These are phyloP conservation scores for Fusarium redolens DNA, from an alignment of 2,329 filamentous ascomycete species.

Conservation along the genomic window DNA sequence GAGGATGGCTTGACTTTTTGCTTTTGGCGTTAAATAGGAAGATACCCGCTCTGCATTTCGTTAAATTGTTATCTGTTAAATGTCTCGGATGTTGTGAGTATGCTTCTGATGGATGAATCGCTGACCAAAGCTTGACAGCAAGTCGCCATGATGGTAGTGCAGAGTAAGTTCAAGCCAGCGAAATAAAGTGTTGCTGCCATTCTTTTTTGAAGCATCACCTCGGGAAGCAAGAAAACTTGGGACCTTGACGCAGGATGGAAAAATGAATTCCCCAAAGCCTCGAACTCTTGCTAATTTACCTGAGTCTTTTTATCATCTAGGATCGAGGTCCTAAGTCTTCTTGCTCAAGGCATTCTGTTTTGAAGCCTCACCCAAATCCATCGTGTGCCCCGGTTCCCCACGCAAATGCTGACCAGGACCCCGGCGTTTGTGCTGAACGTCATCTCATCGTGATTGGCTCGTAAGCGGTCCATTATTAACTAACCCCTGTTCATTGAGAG, in stretches of 20 bases:
- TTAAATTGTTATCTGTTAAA: not conserved
- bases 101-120: not conserved
- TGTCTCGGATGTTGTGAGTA: not conserved
- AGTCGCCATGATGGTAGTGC: not conserved
- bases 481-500: conserved; percentile 48
- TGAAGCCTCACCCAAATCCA: not conserved
- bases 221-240: not conserved
- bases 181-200: not conserved
- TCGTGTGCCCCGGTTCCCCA: conserved; percentile 41
- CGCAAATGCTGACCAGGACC: conserved; percentile 41
- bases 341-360: not conserved
- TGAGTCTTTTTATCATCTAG: not conserved
- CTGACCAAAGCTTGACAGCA: not conserved
- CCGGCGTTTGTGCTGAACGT: conserved; percentile 49
- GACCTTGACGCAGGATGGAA: no score
- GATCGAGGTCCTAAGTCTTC: not conserved
- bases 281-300: not conserved
- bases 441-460: conserved; percentile 51
- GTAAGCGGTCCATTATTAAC: conserved; percentile 41
- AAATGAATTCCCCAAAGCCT: no score
- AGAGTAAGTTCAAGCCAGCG: not conserved
- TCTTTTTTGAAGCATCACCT: not conserved
- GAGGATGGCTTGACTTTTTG: not conserved
- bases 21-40: conserved; percentile 21
- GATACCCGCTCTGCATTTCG: conserved; percentile 25